A percentile compares a stretch with the other conserved stretches of the same genome.
Conservation (phyloP, 1,284 basidiomycete species). For the Athelia sp. region DNA sequence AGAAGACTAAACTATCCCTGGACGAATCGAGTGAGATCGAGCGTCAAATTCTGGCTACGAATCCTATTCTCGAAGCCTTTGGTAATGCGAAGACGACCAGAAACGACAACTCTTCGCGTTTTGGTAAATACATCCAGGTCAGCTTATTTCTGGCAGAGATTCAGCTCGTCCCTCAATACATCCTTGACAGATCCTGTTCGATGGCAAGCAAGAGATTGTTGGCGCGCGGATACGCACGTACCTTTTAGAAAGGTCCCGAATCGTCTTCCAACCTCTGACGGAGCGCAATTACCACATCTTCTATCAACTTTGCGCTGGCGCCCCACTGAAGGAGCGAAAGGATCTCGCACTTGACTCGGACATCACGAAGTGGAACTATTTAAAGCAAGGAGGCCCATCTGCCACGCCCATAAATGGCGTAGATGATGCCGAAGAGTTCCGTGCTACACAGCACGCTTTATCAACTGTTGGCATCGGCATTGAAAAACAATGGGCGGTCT, state of each 20-base stretch:
- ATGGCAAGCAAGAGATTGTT: conserved; percentile 92
- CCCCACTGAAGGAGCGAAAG: conserved; percentile 92
- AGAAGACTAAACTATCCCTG: conserved; percentile 67
- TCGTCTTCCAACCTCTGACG: conserved; percentile 95
- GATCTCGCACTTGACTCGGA: conserved; percentile 88
- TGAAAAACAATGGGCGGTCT: conserved; percentile 98
- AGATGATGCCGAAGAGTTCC: conserved; percentile 95
- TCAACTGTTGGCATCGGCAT: conserved; percentile 96
- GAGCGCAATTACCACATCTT: conserved; percentile 99
- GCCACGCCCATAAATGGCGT: conserved; percentile 88
- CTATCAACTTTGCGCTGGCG: conserved; percentile 98
- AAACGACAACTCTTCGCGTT: conserved; percentile 98
- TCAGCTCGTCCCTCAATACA: conserved; percentile 9
- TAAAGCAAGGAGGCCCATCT: conserved; percentile 88
- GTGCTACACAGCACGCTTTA: conserved; percentile 88
- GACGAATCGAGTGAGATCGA: conserved; percentile 93
- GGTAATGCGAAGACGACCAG: conserved; percentile 99
- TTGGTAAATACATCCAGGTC: conserved; percentile 99
- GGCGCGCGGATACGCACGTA: conserved; percentile 98
- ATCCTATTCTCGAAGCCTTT: conserved; percentile 98
- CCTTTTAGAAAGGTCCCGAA: conserved; percentile 92
- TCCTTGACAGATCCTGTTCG: conserved; percentile 81
- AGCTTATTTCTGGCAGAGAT: conserved; percentile 15
- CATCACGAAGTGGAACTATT: conserved; percentile 85
- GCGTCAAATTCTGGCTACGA: conserved; percentile 95